Evolutionary conservation across 1,139 yeast genomes (phyloP), one percentile per base, ranked within the genome.

Genomic region (Geotrichum candidum): DNA sequence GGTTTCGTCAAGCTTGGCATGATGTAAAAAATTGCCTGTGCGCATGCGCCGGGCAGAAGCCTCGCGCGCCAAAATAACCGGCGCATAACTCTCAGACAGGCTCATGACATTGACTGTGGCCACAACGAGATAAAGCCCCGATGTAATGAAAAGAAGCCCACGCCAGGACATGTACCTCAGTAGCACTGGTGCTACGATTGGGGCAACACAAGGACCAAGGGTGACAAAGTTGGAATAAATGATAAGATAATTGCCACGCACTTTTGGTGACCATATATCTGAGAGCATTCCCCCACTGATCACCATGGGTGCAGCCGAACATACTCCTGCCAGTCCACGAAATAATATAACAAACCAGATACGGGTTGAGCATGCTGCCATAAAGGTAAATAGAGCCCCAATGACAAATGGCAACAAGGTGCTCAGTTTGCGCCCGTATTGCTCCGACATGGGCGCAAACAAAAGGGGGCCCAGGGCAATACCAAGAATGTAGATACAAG

Each of bases 221-320:
- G 87, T 85, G 3, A 90, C 90, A 58, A 88, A 82, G 61, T 85
- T 77, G 18, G 90, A 82, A 69, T 85, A 87, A 53, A 87, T 77
- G 2, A 89, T 86, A 76, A 88, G 80, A 5, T 92, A 90, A 51
- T 86, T 79, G 5, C 90, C 91, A 65, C 91, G 81, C n/a, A 84
- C 80, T 58, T 80, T 78, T 51, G 83, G 82, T 55, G 81, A 81
- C 73, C 82, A 83, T 56, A 88, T 79, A 73, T 88, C 96, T 54
- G 89, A 87, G 60, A 88, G 74, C 18, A 90, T 82, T n/a, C 95
- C 96, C 59, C 91, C 90, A 18, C 88, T 87, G 62, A 87, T 87
- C 41, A 90, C 85, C 58, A 88, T 78, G 29, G 90, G 90, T 9
- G 90, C 86, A 7, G 90, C 82, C 0, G 90, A 83, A 70, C 85